These are phyloP conservation scores for Acacia pycnantha DNA, from an alignment of 331 rosid genomes.

Conservation along the genomic window DNA sequence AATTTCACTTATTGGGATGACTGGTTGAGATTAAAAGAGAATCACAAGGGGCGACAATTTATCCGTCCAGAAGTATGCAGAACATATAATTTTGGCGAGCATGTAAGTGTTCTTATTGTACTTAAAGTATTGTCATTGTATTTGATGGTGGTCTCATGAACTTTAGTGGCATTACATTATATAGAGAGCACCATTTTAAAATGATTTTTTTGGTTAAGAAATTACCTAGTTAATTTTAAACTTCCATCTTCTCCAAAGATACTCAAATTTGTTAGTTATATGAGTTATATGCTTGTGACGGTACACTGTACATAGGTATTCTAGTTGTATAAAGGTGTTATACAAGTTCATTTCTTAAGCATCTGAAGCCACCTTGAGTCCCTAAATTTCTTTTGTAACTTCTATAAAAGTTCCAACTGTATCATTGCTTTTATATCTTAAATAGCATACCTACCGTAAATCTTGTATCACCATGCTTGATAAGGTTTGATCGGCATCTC, in stretches of 20 bases:
- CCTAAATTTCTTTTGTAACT: background rate
- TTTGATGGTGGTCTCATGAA: slow-evolving; percentile 4
- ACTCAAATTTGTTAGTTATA: background rate
- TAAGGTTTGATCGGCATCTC: too few relatives aligned
- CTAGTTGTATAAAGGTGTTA: background rate
- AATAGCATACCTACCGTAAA: background rate
- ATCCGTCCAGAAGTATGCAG: slow-evolving; percentile 98
- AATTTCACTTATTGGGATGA: slow-evolving; percentile 94
- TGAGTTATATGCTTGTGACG: background rate
- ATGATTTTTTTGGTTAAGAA: background rate
- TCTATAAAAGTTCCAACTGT: background rate
- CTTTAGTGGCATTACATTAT: background rate
- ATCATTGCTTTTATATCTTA: background rate
- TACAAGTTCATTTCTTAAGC: background rate
- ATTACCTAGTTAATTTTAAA: background rate
- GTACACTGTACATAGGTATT: background rate
- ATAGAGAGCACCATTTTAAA: slow-evolving; percentile 12
- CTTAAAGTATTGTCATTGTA: slow-evolving; percentile 13
- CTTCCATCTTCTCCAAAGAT: background rate
- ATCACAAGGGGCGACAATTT: slow-evolving; percentile 87
- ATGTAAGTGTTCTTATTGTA: slow-evolving; percentile 51
- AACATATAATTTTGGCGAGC: slow-evolving; percentile 95
- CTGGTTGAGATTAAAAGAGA: slow-evolving; percentile 89
- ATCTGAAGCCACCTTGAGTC: background rate
- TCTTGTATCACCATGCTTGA: background rate